Conservation (phyloP, 345 rosid genomes). For the Aegle marmelos region DNA sequence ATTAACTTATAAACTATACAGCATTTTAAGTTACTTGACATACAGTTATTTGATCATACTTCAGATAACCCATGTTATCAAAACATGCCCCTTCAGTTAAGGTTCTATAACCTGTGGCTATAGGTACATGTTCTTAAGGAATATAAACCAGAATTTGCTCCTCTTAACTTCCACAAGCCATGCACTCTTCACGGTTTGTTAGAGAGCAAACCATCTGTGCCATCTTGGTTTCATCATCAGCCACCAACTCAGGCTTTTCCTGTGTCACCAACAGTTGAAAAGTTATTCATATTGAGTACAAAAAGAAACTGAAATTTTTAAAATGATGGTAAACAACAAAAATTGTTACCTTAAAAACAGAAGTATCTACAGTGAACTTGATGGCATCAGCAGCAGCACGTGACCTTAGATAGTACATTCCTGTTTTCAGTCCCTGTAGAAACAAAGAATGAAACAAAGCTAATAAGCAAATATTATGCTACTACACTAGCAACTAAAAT, state of each 20-base stretch:
- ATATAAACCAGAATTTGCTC: not conserved
- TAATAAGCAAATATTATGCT: not conserved
- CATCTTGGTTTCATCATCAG: slow-evolving; percentile 49
- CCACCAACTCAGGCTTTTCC: slow-evolving; percentile 40
- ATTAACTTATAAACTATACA: not conserved
- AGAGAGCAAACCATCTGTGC: slow-evolving; percentile 92
- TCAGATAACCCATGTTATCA: not conserved
- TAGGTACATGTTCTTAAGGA: not conserved
- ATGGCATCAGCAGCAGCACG: slow-evolving; percentile 99
- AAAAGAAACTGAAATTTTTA: not conserved
- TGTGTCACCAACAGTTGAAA: slow-evolving; percentile 12
- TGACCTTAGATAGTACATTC: slow-evolving; percentile 87
- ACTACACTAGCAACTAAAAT: not conserved
- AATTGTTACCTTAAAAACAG: slow-evolving; percentile 52
- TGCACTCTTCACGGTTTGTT: slow-evolving; percentile 78
- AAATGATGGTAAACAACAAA: not conserved
- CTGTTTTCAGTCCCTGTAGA: slow-evolving; percentile 78
- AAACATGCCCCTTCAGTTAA: not conserved
- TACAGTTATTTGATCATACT: not conserved
- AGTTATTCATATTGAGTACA: not conserved
- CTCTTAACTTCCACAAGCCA: slow-evolving; percentile 73
- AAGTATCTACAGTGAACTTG: slow-evolving; percentile 88
- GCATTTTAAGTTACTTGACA: not conserved
- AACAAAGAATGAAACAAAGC: not conserved
- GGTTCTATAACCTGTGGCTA: not conserved